Percentiles rank a stretch among this genome's conserved stretches.
phyloP scores from a whole-genome alignment of 495 filamentous ascomycete genomes.

The Lophiostoma macrostomum region DNA sequence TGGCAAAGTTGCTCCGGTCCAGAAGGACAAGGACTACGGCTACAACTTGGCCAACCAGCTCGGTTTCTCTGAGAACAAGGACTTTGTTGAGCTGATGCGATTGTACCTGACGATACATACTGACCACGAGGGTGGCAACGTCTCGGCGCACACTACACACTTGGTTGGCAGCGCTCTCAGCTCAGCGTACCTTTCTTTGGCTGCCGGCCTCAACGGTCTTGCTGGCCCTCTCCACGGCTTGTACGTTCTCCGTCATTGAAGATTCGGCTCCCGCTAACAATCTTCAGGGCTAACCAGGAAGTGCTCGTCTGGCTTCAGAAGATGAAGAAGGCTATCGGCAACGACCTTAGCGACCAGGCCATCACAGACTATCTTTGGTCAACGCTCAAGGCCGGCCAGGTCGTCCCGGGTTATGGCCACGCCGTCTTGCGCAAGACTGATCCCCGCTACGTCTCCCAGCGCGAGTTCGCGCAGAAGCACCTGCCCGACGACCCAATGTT shows the following conservation, averaged over 20 bases:
- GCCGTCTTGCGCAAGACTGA: slow-evolving; percentile 99
- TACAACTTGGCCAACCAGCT: slow-evolving; percentile 99
- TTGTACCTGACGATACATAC: slow-evolving; percentile 99
- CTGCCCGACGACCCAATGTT: slow-evolving; percentile 97
- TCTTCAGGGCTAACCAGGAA: slow-evolving; percentile 83
- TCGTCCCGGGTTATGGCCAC: slow-evolving; percentile 97
- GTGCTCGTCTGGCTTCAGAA: slow-evolving; percentile 97
- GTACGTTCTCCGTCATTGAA: slow-evolving; percentile 37
- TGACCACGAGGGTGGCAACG: slow-evolving; percentile 96
- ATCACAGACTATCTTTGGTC: slow-evolving; percentile 98
- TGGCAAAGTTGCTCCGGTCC: slow-evolving; percentile 89
- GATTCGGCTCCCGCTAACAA: slow-evolving; percentile 29
- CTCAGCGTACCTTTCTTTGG: slow-evolving; percentile 93
- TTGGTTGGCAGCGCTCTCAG: slow-evolving; percentile 94
- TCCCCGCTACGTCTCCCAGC: slow-evolving; percentile 95
- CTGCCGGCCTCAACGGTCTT: slow-evolving; percentile 95
- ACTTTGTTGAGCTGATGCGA: slow-evolving; percentile 97
- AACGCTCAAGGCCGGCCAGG: slow-evolving; percentile 89
- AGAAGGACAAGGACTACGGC: slow-evolving; percentile 97
- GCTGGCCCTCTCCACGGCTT: slow-evolving; percentile 97
- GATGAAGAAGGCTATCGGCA: slow-evolving; percentile 95
- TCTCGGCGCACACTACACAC: slow-evolving; percentile 97
- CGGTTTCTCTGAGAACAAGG: slow-evolving; percentile 88
- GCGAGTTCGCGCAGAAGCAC: slow-evolving; percentile 88
- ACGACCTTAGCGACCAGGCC: slow-evolving; percentile 88